A percentile compares a stretch with the other conserved stretches of the same genome.
phyloP scores from a whole-genome alignment of 768 basidiomycete genomes.

The Xerocomellus intermedius region DNA sequence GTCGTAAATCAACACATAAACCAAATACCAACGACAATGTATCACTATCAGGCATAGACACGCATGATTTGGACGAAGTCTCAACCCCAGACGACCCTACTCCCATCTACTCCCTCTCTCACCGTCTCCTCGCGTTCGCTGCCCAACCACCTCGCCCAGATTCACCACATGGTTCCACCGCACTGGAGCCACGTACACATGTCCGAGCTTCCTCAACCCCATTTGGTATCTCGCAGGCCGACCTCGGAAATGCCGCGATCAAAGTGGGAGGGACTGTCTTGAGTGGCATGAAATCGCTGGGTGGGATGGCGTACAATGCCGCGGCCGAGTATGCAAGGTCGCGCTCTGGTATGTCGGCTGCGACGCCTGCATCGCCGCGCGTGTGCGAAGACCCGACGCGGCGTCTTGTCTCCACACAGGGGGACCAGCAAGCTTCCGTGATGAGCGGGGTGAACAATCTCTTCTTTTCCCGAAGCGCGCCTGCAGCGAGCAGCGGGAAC shows the following conservation, averaged over 20 bases:
- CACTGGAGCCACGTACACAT: constrained; percentile 23
- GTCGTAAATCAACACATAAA: constrained; percentile 35
- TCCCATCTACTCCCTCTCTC: constrained; percentile 61
- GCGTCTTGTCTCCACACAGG: constrained; percentile 21
- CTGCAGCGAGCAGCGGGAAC: constrained; percentile 37
- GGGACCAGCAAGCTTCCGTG: constrained; percentile 22
- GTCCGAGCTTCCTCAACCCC: constrained; percentile 24
- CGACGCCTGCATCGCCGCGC: constrained; percentile 8
- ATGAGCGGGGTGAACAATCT: constrained; percentile 32
- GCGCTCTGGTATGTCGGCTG: constrained; percentile 16
- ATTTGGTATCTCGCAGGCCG: constrained; percentile 43
- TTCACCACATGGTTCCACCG: constrained; percentile 14
- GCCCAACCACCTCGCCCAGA: constrained; percentile 34
- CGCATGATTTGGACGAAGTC: constrained; percentile 17
- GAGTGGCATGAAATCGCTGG: constrained; percentile 61
- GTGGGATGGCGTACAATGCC: constrained; percentile 58
- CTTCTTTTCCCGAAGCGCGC: constrained; percentile 66
- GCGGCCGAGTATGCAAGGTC: constrained; percentile 41
- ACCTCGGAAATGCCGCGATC: constrained; percentile 53
- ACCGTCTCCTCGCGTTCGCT: constrained; percentile 63
- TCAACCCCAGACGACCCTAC: constrained; percentile 26
- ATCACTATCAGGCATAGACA: constrained; percentile 39
- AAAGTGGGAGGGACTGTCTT: constrained; percentile 62
- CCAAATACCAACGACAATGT: constrained; percentile 38
- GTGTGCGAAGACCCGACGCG: constrained; percentile 2